These are phyloP conservation scores for Glycine latifolia DNA, from an alignment of 306 rosid genomes.

Conservation along the genomic window DNA sequence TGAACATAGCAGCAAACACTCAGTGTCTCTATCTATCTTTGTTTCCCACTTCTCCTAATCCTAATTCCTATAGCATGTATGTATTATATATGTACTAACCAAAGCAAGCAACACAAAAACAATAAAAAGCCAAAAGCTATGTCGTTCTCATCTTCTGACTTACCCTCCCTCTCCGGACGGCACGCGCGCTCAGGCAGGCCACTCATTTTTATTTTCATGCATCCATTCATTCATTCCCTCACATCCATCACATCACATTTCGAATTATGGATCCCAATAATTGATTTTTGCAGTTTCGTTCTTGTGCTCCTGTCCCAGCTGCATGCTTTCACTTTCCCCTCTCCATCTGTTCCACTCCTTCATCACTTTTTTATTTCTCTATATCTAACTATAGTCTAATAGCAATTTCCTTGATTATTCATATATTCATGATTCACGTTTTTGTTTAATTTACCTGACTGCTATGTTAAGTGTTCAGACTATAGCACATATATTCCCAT, in stretches of 20 bases:
- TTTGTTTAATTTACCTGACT: not conserved
- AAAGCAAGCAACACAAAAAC: not conserved
- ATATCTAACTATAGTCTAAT: not conserved
- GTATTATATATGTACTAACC: no score
- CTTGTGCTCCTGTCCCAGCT: not conserved
- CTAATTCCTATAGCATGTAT: not conserved
- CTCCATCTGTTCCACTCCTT: no score
- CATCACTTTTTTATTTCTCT: not conserved
- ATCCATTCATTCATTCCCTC: not conserved
- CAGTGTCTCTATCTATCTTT: not conserved
- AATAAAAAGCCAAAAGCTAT: slow-evolving; percentile 10
- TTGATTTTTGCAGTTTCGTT: slow-evolving; percentile 14
- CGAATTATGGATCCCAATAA: slow-evolving; percentile 40
- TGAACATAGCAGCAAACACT: no score
- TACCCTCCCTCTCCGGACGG: slow-evolving; percentile 66
- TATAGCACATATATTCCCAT: not conserved
- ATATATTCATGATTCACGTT: not conserved
- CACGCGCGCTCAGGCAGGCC: slow-evolving; percentile 69
- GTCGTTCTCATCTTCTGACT: slow-evolving; percentile 23
- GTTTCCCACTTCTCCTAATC: not conserved
- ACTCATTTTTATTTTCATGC: not conserved
- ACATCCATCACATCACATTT: slow-evolving; percentile 29
- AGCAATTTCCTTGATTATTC: not conserved
- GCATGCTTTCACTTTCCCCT: slow-evolving; percentile 40
- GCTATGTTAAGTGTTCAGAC: not conserved